Base-by-base conservation (phyloP, 1,284 basidiomycete genomes). In the Ceratobasidium sp. region DNA sequence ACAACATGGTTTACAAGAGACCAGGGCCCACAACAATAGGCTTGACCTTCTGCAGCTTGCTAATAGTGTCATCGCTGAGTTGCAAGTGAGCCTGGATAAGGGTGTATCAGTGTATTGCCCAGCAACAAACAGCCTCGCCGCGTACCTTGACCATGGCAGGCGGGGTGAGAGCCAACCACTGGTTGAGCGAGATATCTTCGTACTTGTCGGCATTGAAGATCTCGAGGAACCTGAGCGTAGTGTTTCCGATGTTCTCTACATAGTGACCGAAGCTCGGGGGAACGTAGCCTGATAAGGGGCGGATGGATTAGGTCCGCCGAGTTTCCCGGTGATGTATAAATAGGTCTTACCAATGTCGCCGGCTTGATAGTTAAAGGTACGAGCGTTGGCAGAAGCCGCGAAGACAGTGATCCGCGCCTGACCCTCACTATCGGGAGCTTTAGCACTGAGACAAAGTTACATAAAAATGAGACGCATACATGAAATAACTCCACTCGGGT, bases 91-190 rank as follows among this genome's bases (percentile, higher is more conserved):
- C 89, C 69, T 78, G 48, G 18, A 50, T 35, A 27, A 20, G n/a
- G 27, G 12, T 20, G 18, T 14, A 18, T 38, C 46, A n/a, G 50
- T 7, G 33, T 35, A 20, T 23, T 52, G 50, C n/a, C 48, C 14
- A 60, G 20, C 16, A 5, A 60, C 30, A 23, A n/a, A 35, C 10
- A 41, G 10, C 38, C 38, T 41, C 10, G 38, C 38, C 23, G 23
- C 57, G 38, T 33, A 64, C 70, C 82, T 92, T 89, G 52, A 91
- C 90, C 46, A 92, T 83, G 44, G 86, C 87, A 0, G 90, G 88
- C 8, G 91, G 91, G 2, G 89, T 90, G 78, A 92, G 84, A 0
- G 91, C 91, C 27, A 93, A 85, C 91, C 91, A 93, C 88, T 82
- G 82, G 60, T 71, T 88, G 78, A 92, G 84, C 81, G 90, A 92